Evolutionary conservation across 1,139 yeast species (phyloP).

Genomic region (Yamadazyma taylorii): DNA sequence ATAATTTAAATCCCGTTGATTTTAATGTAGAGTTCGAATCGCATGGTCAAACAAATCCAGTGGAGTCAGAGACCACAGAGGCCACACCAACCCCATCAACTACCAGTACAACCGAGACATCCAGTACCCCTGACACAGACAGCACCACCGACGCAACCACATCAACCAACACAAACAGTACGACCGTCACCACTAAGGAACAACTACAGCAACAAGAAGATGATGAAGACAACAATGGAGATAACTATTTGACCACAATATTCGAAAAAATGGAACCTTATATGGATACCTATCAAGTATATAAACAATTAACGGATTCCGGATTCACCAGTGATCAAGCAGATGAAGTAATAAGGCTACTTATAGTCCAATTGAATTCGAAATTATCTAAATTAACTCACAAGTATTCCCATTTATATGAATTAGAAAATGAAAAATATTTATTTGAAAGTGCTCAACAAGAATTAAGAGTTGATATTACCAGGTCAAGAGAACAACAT

Average conservation of each 20-base stretch:
- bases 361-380: slow-evolving; percentile 50
- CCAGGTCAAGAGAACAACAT: slow-evolving; percentile 69
- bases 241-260: slow-evolving; percentile 30
- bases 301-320: slow-evolving; percentile 35
- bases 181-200: background rate
- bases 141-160: too few relatives aligned
- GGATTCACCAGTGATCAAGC: slow-evolving; percentile 59
- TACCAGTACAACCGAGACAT: too few relatives aligned
- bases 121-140: too few relatives aligned
- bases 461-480: slow-evolving; percentile 79
- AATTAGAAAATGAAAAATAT: slow-evolving; percentile 82
- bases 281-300: slow-evolving; percentile 51
- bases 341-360: slow-evolving; percentile 49
- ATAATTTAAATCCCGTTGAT: too few relatives aligned
- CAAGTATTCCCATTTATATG: slow-evolving; percentile 63
- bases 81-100: too few relatives aligned
- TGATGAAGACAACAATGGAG: slow-evolving; percentile 11
- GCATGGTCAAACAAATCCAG: too few relatives aligned
- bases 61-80: too few relatives aligned
- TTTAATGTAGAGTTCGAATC: too few relatives aligned
- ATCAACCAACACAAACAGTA: background rate
- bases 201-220: slow-evolving; percentile 1
- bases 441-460: slow-evolving; percentile 91
- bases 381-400: slow-evolving; percentile 59
- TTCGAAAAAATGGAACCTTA: slow-evolving; percentile 50